phyloP scores from a whole-genome alignment of 345 rosid species.

The Eucalyptus sp. region DNA sequence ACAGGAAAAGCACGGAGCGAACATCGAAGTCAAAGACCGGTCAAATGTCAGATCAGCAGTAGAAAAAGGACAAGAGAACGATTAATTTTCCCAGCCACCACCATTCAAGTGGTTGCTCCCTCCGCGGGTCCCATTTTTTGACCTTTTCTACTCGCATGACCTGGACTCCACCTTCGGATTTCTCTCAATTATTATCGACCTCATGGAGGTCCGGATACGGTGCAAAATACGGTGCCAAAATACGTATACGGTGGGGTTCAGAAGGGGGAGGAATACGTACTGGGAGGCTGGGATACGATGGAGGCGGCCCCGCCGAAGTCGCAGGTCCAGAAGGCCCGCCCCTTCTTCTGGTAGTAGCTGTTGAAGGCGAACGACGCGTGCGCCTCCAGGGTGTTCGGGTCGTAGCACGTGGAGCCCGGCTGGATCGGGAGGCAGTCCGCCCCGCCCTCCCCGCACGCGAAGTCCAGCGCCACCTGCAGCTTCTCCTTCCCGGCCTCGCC shows the following conservation, averaged over 20 bases:
- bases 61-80: background rate
- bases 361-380: constrained; percentile 96
- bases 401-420: constrained; percentile 52
- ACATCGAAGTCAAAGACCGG: background rate
- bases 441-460: constrained; percentile 83
- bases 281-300: constrained; percentile 71
- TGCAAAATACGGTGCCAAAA: background rate
- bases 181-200: background rate
- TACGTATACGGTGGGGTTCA: background rate
- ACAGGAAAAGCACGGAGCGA: background rate
- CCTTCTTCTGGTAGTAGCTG: constrained; percentile 77
- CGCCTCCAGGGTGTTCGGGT: constrained; percentile 68
- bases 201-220: background rate
- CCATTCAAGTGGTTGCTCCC: background rate
- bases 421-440: constrained; percentile 86
- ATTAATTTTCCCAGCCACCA: background rate
- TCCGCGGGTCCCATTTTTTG: background rate
- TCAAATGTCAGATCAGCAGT: background rate
- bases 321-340: constrained; percentile 63
- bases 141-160: background rate
- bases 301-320: constrained; percentile 82
- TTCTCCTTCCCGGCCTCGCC: constrained; percentile 41
- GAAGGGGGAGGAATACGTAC: constrained; percentile 24
- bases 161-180: background rate
- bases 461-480: constrained; percentile 67